A percentile compares a stretch with the other conserved stretches of the same genome.
These are phyloP conservation scores for Nakazawaea wickerhamii DNA, from an alignment of 805 yeast species.

Conservation along the genomic window DNA sequence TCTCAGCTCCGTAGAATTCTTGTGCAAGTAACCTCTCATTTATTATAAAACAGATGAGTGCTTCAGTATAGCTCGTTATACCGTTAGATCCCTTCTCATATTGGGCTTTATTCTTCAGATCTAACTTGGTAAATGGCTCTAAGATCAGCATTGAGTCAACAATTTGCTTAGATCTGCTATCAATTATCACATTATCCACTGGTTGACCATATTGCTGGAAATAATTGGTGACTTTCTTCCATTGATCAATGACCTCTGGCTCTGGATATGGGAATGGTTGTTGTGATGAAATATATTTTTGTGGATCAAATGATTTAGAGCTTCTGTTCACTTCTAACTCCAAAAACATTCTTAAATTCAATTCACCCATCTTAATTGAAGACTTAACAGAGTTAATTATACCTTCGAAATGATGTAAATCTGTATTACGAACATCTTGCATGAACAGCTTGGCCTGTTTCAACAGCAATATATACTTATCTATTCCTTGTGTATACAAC, in stretches of 20 bases:
- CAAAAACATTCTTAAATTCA: slow-evolving; percentile 46
- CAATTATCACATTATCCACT: slow-evolving; percentile 32
- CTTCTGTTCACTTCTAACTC: slow-evolving; percentile 34
- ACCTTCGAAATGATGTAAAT: slow-evolving; percentile 56
- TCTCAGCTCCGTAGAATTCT: slow-evolving; percentile 34
- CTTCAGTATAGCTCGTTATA: slow-evolving; percentile 47
- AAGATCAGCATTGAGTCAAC: slow-evolving; percentile 37
- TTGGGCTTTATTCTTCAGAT: slow-evolving; percentile 35
- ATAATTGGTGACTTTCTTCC: slow-evolving; percentile 39
- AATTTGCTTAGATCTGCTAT: slow-evolving; percentile 37
- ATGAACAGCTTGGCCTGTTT: slow-evolving; percentile 39
- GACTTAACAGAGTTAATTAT: slow-evolving; percentile 55
- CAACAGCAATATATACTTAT: slow-evolving; percentile 29
- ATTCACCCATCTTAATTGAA: slow-evolving; percentile 52
- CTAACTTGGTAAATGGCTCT: slow-evolving; percentile 40
- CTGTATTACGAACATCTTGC: slow-evolving; percentile 34
- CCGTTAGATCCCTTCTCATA: slow-evolving; percentile 62
- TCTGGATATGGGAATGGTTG: slow-evolving; percentile 36
- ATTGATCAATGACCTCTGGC: slow-evolving; percentile 30
- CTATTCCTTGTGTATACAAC: slow-evolving; percentile 28
- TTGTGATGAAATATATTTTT: slow-evolving; percentile 32
- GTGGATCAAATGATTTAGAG: slow-evolving; percentile 41
- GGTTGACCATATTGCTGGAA: slow-evolving; percentile 30
- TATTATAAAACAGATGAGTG: slow-evolving; percentile 42
- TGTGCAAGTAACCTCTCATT: slow-evolving; percentile 43